A percentile compares a stretch with the other conserved stretches of the same genome.
Conservation (phyloP, 306 rosid genomes). For the Comarum palustre region DNA sequence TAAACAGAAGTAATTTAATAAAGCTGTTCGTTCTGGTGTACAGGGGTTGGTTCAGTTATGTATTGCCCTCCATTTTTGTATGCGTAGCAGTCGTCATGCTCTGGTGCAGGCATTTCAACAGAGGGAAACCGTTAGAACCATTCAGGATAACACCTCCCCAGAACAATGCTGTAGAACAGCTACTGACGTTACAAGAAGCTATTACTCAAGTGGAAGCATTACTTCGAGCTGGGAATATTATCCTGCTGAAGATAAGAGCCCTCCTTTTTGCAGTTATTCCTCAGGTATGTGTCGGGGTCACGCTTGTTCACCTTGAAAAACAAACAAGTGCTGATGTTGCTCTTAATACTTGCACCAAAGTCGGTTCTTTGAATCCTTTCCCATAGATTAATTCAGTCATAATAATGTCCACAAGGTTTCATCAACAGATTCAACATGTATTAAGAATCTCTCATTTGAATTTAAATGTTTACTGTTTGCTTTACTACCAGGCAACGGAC, state of each 20-base stretch:
- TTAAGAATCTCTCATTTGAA: background rate
- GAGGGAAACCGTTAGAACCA: conserved; percentile 56
- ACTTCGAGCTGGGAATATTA: conserved; percentile 77
- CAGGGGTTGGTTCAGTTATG: conserved; percentile 88
- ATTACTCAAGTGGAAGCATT: conserved; percentile 66
- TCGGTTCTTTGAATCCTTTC: too few species aligned
- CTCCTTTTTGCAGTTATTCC: conserved; percentile 78
- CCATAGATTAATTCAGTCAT: too few species aligned
- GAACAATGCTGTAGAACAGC: conserved; percentile 81
- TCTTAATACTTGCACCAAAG: too few species aligned
- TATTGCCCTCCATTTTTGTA: conserved; percentile 59
- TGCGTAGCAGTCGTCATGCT: conserved; percentile 59
- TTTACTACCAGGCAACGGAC: conserved; percentile 64
- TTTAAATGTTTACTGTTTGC: background rate
- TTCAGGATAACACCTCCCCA: conserved; percentile 65
- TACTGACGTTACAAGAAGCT: conserved; percentile 79
- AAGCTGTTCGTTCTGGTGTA: conserved; percentile 20
- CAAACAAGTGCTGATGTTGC: too few species aligned
- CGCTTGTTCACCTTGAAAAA: background rate
- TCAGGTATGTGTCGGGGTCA: conserved; percentile 47
- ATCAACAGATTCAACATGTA: background rate
- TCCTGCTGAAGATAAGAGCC: conserved; percentile 84
- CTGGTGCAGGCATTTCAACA: conserved; percentile 59
- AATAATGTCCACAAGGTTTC: background rate
- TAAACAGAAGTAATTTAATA: conserved; percentile 12